phyloP scores from a whole-genome alignment of 1,284 basidiomycete genomes.

The Ustilago nuda region DNA sequence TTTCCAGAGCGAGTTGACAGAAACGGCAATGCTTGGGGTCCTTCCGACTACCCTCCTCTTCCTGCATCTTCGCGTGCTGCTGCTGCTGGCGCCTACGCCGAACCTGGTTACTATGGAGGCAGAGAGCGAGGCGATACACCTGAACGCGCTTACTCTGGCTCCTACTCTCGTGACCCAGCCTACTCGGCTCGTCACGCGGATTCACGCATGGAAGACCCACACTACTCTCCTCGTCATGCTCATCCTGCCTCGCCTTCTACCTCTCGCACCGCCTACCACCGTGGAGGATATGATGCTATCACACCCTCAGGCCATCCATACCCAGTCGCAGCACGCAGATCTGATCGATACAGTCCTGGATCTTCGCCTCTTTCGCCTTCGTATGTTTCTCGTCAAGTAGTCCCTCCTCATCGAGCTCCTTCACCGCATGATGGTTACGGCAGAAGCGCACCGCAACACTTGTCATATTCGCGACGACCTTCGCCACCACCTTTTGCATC shows the following conservation, averaged over 20 bases:
- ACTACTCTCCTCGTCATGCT: constrained; percentile 45
- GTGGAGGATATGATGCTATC: constrained; percentile 24
- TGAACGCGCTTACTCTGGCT: constrained; percentile 29
- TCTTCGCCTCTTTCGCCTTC: constrained; percentile 39
- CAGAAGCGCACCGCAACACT: constrained; percentile 29
- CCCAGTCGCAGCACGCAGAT: constrained; percentile 14
- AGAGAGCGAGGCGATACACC: constrained; percentile 36
- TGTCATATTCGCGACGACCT: constrained; percentile 23
- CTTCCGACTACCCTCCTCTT: constrained; percentile 30
- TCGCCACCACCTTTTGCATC: constrained; percentile 38
- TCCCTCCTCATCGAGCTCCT: constrained; percentile 13
- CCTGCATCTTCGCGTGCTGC: neutral
- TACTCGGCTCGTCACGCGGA: constrained; percentile 35
- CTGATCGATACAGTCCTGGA: constrained; percentile 45
- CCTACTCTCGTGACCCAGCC: constrained; percentile 37
- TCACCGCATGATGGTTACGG: constrained; percentile 29
- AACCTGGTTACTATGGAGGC: constrained; percentile 28
- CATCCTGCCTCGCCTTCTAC: constrained; percentile 36
- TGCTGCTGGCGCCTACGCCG: constrained; percentile 16
- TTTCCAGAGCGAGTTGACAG: constrained; percentile 34
- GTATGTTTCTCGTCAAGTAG: constrained; percentile 30
- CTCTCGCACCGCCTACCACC: constrained; percentile 24
- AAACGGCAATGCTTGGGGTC: constrained; percentile 18
- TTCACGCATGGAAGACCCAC: constrained; percentile 32
- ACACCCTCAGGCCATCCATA: constrained; percentile 20